Conservation (phyloP, 805 yeast genomes). For the Naumovozyma baii region DNA sequence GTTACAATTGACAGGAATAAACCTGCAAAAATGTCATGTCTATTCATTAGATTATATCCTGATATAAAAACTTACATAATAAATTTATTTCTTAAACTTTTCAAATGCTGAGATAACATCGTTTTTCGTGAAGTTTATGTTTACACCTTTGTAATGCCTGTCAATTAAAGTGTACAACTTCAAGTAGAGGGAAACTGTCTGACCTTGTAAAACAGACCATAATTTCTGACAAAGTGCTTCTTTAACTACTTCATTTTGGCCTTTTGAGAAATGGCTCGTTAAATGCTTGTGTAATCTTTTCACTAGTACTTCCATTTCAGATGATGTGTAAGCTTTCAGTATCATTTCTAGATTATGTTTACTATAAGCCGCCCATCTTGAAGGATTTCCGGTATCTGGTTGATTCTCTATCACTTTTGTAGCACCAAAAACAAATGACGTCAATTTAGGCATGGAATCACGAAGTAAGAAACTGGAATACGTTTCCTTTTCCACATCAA, state of each 20-base stretch:
- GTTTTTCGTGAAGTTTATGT: slow-evolving; percentile 40
- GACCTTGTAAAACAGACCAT: slow-evolving; percentile 63
- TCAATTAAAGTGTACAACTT: slow-evolving; percentile 47
- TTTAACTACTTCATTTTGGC: slow-evolving; percentile 14
- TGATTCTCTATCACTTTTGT: slow-evolving; percentile 35
- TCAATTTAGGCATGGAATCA: slow-evolving; percentile 56
- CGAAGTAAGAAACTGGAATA: slow-evolving; percentile 42
- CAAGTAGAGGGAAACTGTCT: slow-evolving; percentile 46
- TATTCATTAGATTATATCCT: not conserved
- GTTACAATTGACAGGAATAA: no score
- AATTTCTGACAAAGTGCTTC: slow-evolving; percentile 48
- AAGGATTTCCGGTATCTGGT: slow-evolving; percentile 35
- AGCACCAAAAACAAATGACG: slow-evolving; percentile 55
- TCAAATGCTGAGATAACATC: slow-evolving; percentile 51
- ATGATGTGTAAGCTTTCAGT: slow-evolving; percentile 45
- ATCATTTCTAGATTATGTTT: slow-evolving; percentile 48
- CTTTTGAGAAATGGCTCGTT: slow-evolving; percentile 39
- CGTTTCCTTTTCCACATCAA: slow-evolving; percentile 28
- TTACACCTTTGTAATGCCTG: slow-evolving; percentile 46
- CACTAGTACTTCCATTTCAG: slow-evolving; percentile 48
- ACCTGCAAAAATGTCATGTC: no score
- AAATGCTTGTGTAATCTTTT: slow-evolving; percentile 47
- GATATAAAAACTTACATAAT: no score
- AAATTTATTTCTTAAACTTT: slow-evolving; percentile 13
- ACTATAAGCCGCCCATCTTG: slow-evolving; percentile 56